A percentile compares a stretch with the other conserved stretches of the same genome.
These are phyloP conservation scores for Chlorokybus atmophyticus DNA, from an alignment of 139 green algal species.

Conservation along the genomic window DNA sequence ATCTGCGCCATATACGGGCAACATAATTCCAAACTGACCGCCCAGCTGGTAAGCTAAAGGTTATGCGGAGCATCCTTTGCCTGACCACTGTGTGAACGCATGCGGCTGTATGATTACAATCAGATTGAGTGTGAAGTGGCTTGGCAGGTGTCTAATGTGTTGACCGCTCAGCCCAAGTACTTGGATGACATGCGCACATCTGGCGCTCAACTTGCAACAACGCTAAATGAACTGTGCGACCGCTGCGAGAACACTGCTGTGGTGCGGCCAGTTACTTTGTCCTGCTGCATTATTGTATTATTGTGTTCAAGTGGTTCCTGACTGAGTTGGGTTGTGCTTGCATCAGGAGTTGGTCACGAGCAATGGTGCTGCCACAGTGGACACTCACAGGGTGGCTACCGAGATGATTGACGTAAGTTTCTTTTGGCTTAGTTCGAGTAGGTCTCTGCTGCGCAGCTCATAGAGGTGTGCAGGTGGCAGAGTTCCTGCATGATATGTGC, in stretches of 20 bases:
- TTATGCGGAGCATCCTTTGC: not conserved
- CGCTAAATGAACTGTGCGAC: slow-evolving; percentile 7
- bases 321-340: no score
- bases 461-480: slow-evolving; percentile 29
- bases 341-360: not conserved
- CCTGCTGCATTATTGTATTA: no score
- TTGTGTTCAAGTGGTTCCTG: no score
- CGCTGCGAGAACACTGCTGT: not conserved
- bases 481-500: slow-evolving; percentile 50
- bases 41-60: slow-evolving; percentile 29
- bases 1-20: slow-evolving; percentile 48
- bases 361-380: not conserved
- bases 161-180: slow-evolving; percentile 41
- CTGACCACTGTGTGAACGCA: not conserved
- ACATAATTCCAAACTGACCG: slow-evolving; percentile 31
- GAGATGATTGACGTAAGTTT: slow-evolving; percentile 2
- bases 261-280: no score
- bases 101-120: not conserved
- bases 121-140: not conserved
- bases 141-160: slow-evolving; percentile 29
- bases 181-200: slow-evolving; percentile 25
- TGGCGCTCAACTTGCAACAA: not conserved
- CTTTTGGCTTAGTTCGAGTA: not conserved
- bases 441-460: no score
- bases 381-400: not conserved